Conservation (phyloP, 1,284 basidiomycete species). For the Melampsora americana region DNA sequence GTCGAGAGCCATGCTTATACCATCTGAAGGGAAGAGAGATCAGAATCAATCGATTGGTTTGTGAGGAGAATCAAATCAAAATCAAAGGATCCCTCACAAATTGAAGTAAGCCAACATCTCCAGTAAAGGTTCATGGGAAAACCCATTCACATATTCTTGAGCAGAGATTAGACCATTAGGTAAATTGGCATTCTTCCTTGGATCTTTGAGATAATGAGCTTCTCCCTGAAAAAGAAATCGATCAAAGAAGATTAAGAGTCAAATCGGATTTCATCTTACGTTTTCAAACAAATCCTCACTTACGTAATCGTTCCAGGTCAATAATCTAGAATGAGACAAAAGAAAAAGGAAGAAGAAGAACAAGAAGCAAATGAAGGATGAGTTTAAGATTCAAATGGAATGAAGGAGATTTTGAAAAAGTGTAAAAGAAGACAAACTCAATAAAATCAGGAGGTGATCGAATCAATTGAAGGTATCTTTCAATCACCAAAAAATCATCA, state of each 20-base stretch:
- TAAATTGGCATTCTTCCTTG: slow-evolving; percentile 26
- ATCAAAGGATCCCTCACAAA: slow-evolving; percentile 4
- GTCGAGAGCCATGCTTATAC: slow-evolving; percentile 27
- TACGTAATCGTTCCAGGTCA: slow-evolving; percentile 42
- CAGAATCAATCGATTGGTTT: background rate
- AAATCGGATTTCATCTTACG: background rate
- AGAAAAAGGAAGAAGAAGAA: background rate
- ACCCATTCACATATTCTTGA: slow-evolving; percentile 17
- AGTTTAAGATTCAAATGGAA: background rate
- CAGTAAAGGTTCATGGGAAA: slow-evolving; percentile 34
- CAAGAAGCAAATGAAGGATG: background rate
- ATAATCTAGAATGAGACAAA: background rate
- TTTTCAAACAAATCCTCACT: background rate
- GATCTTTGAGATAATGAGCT: slow-evolving; percentile 36
- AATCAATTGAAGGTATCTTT: slow-evolving; percentile 15
- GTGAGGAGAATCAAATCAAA: background rate
- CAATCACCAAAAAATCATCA: slow-evolving; percentile 10
- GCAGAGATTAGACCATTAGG: slow-evolving; percentile 20
- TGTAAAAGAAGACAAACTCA: slow-evolving; percentile 2
- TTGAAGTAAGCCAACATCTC: slow-evolving; percentile 36
- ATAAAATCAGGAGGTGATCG: slow-evolving; percentile 27
- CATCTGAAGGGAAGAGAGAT: slow-evolving; percentile 10
- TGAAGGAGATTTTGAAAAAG: no score
- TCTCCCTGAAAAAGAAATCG: slow-evolving; percentile 15
- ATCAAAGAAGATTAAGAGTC: background rate